Evolutionary conservation across 1,139 yeast species (phyloP).

Genomic region (Scheffersomyces insectosa): DNA sequence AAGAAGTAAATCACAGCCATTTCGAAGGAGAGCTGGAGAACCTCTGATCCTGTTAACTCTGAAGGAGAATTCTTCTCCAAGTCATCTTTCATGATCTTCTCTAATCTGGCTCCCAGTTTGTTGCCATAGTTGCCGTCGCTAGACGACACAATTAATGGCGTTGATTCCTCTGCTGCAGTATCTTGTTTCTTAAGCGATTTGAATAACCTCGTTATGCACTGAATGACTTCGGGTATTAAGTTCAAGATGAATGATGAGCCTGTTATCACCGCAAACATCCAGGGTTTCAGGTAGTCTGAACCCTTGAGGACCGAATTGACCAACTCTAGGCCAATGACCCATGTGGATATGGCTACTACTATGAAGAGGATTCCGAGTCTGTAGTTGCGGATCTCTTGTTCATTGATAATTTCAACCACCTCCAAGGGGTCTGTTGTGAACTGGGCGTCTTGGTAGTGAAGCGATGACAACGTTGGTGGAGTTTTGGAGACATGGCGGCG

Average conservation of each 20-base stretch:
- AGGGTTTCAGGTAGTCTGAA: conserved; percentile 49
- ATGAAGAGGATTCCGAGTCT: conserved; percentile 43
- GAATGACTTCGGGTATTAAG: conserved; percentile 38
- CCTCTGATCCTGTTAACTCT: conserved; percentile 31
- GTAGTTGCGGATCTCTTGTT: conserved; percentile 45
- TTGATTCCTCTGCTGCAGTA: background rate
- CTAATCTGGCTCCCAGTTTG: background rate
- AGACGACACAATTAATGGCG: background rate
- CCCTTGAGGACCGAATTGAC: conserved; percentile 51
- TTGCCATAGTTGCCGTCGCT: background rate
- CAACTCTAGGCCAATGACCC: conserved; percentile 53
- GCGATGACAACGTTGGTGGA: background rate
- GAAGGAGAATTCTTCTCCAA: conserved; percentile 1
- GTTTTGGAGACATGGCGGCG: background rate
- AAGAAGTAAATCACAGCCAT: conserved; percentile 43
- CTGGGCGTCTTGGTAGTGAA: background rate
- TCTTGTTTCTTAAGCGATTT: background rate
- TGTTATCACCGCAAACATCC: conserved; percentile 45
- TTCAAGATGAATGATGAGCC: conserved; percentile 49
- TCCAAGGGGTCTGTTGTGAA: conserved; percentile 28
- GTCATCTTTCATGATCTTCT: background rate
- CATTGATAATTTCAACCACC: conserved; percentile 46
- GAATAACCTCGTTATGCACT: background rate
- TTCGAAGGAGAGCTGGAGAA: conserved; percentile 36
- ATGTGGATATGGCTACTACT: conserved; percentile 41